Evolutionary conservation across 2,329 filamentous ascomycete genomes (phyloP), one percentile per base, ranked within the genome.

Genomic region (Trichophyton simii): DNA sequence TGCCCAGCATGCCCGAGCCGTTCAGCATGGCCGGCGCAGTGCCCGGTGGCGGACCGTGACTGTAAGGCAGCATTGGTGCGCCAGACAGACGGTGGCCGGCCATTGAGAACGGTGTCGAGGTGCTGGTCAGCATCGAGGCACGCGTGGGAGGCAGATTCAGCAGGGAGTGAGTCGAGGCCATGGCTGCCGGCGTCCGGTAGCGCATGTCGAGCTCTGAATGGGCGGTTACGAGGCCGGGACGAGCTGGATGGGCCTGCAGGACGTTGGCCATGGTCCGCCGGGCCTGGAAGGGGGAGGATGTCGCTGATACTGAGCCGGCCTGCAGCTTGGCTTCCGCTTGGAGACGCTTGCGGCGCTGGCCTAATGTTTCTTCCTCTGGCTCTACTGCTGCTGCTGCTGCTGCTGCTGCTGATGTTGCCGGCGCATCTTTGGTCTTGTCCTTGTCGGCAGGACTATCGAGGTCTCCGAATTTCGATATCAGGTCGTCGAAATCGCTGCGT

Each of bases 241-340:
- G 60, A 25, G 72, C 70, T 4, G 83, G 83, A 66, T 83, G 80
- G 1, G 78, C 77, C 62, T 80, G 75, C 8, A 87, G 78, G 34
- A 79, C 68, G 64, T 76, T 71, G 6, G 76, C 77, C 72, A 79
- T 77, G 64, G 76, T 80, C 48, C 73, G 73, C 62, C 76, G 72
- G 58, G 72, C 69, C 54, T 70, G 71, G 1, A 71, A 48, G 7
- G 25, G 55, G 8, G 34, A 13, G 20, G 31, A 60, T 28, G 62
- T 54, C 46, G 65, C 44, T 25, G 20, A 13, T 20, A 8, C 20
- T 25, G 44, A 20, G n/a, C 7, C 20, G 5, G 44, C 2, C 3
- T 22, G 44, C 11, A 9, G 11, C 42, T 36, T 52, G 2, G 71
- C 69, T 66, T 77, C 76, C 55, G 72, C 73, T 66, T 78, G 75